Percentiles rank a stretch among this genome's conserved stretches.
These are phyloP conservation scores for Arachis stenosperma DNA, from an alignment of 306 rosid genomes.

Conservation along the genomic window DNA sequence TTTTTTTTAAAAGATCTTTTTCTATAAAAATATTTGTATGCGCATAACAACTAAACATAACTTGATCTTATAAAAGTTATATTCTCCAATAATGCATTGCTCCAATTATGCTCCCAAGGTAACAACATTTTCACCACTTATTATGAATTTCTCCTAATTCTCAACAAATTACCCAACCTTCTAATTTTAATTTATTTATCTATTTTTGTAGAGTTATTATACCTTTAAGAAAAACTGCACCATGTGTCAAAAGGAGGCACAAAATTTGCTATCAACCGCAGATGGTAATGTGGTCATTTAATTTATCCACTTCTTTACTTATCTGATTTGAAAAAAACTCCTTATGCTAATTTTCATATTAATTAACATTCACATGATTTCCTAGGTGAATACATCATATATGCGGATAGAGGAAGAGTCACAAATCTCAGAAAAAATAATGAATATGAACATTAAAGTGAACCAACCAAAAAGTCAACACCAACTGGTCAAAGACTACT, in stretches of 20 bases:
- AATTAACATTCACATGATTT: not conserved
- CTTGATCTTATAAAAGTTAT: not conserved
- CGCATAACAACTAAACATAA: no score
- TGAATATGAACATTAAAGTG: not conserved
- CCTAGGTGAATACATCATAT: not conserved
- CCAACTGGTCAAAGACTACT: not conserved
- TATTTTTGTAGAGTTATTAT: conserved; percentile 6
- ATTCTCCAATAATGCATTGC: conserved; percentile 14
- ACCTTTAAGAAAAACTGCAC: not conserved
- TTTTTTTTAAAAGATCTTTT: no score
- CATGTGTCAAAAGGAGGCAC: conserved; percentile 7
- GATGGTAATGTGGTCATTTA: conserved; percentile 11
- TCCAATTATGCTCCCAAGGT: not conserved
- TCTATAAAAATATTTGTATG: no score
- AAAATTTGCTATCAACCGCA: not conserved
- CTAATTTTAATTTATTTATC: not conserved
- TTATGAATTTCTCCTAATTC: not conserved
- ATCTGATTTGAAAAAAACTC: not conserved
- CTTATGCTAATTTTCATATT: not conserved
- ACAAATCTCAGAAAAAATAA: not conserved
- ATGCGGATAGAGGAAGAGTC: conserved; percentile 12
- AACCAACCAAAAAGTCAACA: not conserved
- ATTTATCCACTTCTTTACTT: not conserved
- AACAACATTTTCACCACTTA: not conserved
- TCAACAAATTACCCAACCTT: not conserved